Base-by-base conservation (phyloP, 2,329 filamentous ascomycete species). In the Bretziella fagacearum region DNA sequence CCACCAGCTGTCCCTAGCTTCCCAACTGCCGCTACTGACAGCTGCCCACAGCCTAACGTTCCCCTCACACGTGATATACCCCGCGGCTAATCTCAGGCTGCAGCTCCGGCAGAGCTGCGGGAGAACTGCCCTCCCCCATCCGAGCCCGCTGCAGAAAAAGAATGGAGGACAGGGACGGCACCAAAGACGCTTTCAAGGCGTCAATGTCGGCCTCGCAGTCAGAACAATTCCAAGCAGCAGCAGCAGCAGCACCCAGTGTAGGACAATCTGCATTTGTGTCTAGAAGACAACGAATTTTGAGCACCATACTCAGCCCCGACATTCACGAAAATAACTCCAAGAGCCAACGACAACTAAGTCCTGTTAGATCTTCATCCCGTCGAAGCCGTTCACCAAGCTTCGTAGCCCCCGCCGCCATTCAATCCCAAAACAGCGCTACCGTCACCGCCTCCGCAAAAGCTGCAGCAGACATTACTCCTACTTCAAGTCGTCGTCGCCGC, bases 41-140 rank as follows among this genome's bases (percentile, higher is more conserved):
- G 30, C 36, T 40, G 41, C 8, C 41, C 39, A 20, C 25, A 26
- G 18, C 4, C 41, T 10, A 22, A 27, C 23, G 10, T 17, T 29
- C 22, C 41, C 6, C n/a, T 17, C 11, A 22, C 49, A 51, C 49
- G 49, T 51, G 49, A 51, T 32, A 22, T 8, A 15, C 33, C 23
- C n/a, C 35, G 25, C 49, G 49, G 49, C 33, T 51, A 51, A 51
- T 51, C 49, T 51, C 41, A 47, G 49, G 49, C 30, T 50, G 44
- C 37, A 43, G 48, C 17, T 33, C 44, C 48, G 48, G 48, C 39
- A 47, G 48, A 50, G 48, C 39, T 47, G 44, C 44, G 48, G 48
- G 39, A 46, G 44, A 50, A 47, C 30, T 46, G 44, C 37, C 26
- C 48, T 35, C 40, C 44, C 39, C 45, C 43, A 50, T 50, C 32